Base-by-base conservation (phyloP, 2,329 filamentous ascomycete species). In the Cladosporium colombiae region DNA sequence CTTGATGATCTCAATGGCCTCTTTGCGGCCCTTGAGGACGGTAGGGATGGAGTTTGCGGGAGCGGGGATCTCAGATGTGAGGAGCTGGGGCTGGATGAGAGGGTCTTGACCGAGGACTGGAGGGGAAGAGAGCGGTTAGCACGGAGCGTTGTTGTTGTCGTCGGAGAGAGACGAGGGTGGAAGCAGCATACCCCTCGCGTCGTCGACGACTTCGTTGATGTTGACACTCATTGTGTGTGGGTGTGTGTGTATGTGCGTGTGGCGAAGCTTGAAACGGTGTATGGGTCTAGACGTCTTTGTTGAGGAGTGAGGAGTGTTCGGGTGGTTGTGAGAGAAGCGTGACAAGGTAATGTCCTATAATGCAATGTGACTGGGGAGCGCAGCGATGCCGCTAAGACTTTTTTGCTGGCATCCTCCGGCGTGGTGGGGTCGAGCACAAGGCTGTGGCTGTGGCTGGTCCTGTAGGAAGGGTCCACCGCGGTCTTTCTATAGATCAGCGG, bases 61-160 rank as follows among this genome's bases (percentile, higher is more conserved):
- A 70, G 87, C 85, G 37, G 85, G 82, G 74, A 99, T 94, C 79
- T 98, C 93, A 84, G 94, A 91, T 80, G 98, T 94, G 67, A 99
- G 92, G 69, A 99, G 88, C 75, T 97, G 92, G 68, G 95, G 95
- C 7, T 95, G 89, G 16, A 92, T 97, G 71, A 99, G 84, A 55
- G 73, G 74, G 92, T 65, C 64, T 58, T 65, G 62, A 35, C 64
- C 64, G 33, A 65, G 57, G 94, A 78, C 96, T 97, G 85, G 96
- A 94, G 10, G 7, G 46, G 16, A 31, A 25, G 31, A 25, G 8
- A 8, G 46, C n/a, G 23, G 64, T 53, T 59, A 60, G 55, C 44
- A 33, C 6, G 21, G 7, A 23, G 23, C 27, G 25, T 49, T 21
- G 46, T 50, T 50, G 53, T 53, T n/a, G n/a, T n/a, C n/a, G n/a